Evolutionary conservation across 73 alveolate species (phyloP).

Genomic region (Paramecium biaurelia): DNA sequence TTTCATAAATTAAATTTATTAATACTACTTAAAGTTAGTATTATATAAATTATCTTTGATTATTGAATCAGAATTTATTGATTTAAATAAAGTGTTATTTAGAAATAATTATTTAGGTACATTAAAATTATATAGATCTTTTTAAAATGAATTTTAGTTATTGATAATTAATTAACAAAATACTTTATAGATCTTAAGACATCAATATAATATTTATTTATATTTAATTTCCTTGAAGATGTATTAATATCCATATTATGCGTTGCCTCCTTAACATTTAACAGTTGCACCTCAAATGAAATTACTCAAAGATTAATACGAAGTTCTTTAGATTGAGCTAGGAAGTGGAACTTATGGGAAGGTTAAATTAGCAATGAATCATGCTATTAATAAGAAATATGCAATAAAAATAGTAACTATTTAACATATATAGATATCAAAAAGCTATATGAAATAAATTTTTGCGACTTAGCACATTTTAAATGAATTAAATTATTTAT

Average conservation of each 20-base stretch:
- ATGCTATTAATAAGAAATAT: neutral
- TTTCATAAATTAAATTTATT: slow-evolving; percentile 26
- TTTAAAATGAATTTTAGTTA: neutral
- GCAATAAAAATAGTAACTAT: neutral
- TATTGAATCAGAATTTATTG: neutral
- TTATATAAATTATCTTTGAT: neutral
- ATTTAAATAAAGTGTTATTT: neutral
- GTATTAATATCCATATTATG: neutral
- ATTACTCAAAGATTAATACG: neutral
- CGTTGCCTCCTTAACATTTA: neutral
- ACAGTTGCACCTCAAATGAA: neutral
- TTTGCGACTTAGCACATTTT: neutral
- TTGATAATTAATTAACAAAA: neutral
- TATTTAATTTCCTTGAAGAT: neutral
- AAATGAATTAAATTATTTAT: neutral
- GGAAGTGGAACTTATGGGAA: slow-evolving; percentile 25
- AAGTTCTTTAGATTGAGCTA: neutral
- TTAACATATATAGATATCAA: neutral
- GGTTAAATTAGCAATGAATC: neutral
- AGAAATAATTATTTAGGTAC: neutral
- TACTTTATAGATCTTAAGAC: neutral
- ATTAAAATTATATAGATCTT: too few species aligned
- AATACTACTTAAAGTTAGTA: neutral
- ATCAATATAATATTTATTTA: neutral
- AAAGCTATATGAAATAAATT: neutral